Conservation (phyloP, 169 alveolate genomes). For the Perkinsus olseni region DNA sequence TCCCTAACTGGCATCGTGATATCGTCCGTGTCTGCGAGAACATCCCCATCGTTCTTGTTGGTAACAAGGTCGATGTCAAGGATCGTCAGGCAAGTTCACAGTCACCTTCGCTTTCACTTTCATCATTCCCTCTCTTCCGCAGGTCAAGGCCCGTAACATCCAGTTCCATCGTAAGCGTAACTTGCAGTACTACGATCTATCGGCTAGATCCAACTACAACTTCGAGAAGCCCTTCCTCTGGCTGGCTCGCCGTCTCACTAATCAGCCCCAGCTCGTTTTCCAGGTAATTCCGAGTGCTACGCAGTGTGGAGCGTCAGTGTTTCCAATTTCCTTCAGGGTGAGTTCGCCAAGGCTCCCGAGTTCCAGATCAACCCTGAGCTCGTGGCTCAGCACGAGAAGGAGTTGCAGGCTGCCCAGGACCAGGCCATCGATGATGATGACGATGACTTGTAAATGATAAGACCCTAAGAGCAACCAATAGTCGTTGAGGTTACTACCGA, state of each 20-base stretch:
- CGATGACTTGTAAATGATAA: constrained; percentile 29
- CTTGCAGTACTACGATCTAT: constrained; percentile 94
- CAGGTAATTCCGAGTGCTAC: constrained; percentile 6
- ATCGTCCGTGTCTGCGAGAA: constrained; percentile 97
- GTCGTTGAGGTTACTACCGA: not conserved
- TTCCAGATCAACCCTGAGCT: constrained; percentile 68
- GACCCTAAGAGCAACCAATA: too few species aligned
- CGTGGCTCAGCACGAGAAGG: constrained; percentile 74
- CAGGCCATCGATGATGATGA: constrained; percentile 83
- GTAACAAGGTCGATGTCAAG: constrained; percentile 92
- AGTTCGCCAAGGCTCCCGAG: constrained; percentile 85
- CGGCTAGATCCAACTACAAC: constrained; percentile 95
- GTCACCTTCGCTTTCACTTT: constrained; percentile 89
- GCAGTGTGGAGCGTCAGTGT: not conserved
- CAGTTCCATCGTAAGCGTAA: constrained; percentile 96
- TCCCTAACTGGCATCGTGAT: constrained; percentile 98
- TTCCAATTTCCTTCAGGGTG: constrained; percentile 44
- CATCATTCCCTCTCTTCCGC: constrained; percentile 77
- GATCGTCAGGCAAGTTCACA: constrained; percentile 90
- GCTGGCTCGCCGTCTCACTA: constrained; percentile 88
- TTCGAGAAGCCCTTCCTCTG: constrained; percentile 97
- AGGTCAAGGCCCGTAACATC: constrained; percentile 95
- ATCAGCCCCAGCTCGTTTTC: constrained; percentile 68
- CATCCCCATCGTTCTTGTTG: constrained; percentile 97
- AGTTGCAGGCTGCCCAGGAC: constrained; percentile 76